Conservation (phyloP, 2,329 filamentous ascomycete genomes). For the Xylariaceae sp. region DNA sequence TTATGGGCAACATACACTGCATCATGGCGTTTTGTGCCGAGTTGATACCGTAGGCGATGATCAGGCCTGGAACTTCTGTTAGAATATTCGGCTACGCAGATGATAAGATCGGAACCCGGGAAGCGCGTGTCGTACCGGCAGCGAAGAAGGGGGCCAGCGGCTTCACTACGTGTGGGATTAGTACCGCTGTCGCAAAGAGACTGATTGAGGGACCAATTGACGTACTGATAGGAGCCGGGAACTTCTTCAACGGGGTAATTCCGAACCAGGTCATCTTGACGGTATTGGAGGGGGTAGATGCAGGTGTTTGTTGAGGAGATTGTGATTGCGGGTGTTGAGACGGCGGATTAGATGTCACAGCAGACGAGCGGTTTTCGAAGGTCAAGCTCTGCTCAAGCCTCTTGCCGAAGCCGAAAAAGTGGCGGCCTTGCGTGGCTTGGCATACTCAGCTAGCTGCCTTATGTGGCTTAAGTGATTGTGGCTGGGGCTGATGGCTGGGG, state of each 20-base stretch:
- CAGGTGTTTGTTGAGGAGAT: slow-evolving; percentile 47
- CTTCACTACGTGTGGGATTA: slow-evolving; percentile 67
- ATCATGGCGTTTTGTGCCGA: slow-evolving; percentile 78
- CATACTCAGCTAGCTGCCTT: too few species aligned
- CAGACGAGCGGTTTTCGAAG: slow-evolving; percentile 40
- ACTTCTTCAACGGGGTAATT: slow-evolving; percentile 74
- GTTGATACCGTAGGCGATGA: slow-evolving; percentile 94
- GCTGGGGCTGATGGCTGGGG: not conserved
- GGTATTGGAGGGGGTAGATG: slow-evolving; percentile 40
- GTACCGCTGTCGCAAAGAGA: slow-evolving; percentile 27
- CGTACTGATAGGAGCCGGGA: slow-evolving; percentile 79
- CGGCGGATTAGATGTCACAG: slow-evolving; percentile 17
- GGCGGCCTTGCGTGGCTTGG: too few species aligned
- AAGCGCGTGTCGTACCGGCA: slow-evolving; percentile 73
- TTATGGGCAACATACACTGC: slow-evolving; percentile 64
- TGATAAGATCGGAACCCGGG: not conserved
- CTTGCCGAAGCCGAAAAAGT: slow-evolving; percentile 19
- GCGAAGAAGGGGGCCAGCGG: slow-evolving; percentile 93
- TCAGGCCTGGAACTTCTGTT: slow-evolving; percentile 63
- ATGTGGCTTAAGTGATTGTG: slow-evolving; percentile 8
- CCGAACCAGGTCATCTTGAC: slow-evolving; percentile 78
- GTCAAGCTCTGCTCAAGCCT: slow-evolving; percentile 32
- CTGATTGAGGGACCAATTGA: slow-evolving; percentile 47
- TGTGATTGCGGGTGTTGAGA: slow-evolving; percentile 31
- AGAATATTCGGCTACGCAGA: not conserved